Conservation (phyloP, 352 stramenopile species). For the Pythium apleroticum region DNA sequence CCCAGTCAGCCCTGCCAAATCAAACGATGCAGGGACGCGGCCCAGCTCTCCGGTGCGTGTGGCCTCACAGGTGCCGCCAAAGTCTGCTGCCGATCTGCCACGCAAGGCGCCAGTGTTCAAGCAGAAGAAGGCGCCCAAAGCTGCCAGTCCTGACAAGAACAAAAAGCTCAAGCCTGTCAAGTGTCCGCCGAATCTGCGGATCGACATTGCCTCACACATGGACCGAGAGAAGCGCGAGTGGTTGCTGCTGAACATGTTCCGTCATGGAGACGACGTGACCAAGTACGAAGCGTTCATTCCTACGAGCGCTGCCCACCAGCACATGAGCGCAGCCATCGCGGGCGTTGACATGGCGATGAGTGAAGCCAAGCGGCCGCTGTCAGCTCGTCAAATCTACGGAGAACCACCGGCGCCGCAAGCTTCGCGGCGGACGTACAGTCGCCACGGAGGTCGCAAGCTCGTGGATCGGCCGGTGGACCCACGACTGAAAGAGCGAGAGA, state of each 20-base stretch:
- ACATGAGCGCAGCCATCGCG: background rate
- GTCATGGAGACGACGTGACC: constrained; percentile 55
- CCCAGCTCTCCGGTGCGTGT: background rate
- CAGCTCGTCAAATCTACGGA: constrained; percentile 19
- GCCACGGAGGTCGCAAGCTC: constrained; percentile 28
- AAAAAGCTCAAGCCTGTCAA: constrained; percentile 50
- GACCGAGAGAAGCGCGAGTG: constrained; percentile 75
- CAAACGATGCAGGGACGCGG: background rate
- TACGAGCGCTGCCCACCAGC: constrained; percentile 7
- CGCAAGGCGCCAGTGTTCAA: constrained; percentile 49
- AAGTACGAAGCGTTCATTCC: constrained; percentile 72
- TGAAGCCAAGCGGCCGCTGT: constrained; percentile 12
- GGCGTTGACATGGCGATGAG: constrained; percentile 4
- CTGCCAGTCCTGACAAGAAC: constrained; percentile 12
- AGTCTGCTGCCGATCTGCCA: constrained; percentile 20
- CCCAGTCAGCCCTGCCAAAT: background rate
- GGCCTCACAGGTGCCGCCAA: background rate
- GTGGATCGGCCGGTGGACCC: constrained; percentile 27
- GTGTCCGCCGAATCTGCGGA: constrained; percentile 47
- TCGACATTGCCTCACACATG: constrained; percentile 44
- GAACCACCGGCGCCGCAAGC: background rate
- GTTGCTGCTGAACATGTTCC: constrained; percentile 83
- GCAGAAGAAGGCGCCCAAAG: constrained; percentile 34
- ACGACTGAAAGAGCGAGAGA: constrained; percentile 36
- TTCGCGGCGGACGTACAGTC: constrained; percentile 2